phyloP scores from a whole-genome alignment of 1,139 yeast species.

The Casaregolazyma lundiana region DNA sequence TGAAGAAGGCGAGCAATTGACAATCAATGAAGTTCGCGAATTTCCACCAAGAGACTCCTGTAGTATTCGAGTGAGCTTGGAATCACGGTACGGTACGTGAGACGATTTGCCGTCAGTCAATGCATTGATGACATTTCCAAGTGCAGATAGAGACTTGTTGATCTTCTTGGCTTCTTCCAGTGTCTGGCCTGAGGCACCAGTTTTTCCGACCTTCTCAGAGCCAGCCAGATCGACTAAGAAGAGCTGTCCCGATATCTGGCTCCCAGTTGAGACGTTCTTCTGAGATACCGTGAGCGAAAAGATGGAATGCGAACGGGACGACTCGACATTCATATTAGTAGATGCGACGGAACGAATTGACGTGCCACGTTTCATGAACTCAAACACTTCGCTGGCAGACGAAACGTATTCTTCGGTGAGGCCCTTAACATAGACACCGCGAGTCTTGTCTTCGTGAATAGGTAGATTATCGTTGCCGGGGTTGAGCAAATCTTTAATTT shows the following conservation, averaged over 20 bases:
- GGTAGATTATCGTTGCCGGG: slow-evolving; percentile 40
- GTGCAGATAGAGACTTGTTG: slow-evolving; percentile 68
- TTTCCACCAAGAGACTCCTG: slow-evolving; percentile 89
- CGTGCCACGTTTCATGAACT: slow-evolving; percentile 54
- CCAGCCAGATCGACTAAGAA: slow-evolving; percentile 87
- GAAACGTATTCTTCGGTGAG: slow-evolving; percentile 59
- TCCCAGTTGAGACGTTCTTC: slow-evolving; percentile 50
- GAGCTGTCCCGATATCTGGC: slow-evolving; percentile 60
- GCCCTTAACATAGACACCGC: slow-evolving; percentile 70
- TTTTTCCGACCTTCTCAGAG: slow-evolving; percentile 77
- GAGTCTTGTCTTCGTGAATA: slow-evolving; percentile 61
- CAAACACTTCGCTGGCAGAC: slow-evolving; percentile 53
- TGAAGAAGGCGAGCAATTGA: slow-evolving; percentile 71
- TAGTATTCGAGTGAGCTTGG: slow-evolving; percentile 74
- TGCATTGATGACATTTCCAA: slow-evolving; percentile 79
- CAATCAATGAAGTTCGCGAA: slow-evolving; percentile 71
- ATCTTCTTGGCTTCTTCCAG: slow-evolving; percentile 83
- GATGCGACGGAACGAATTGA: slow-evolving; percentile 52
- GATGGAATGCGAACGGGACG: slow-evolving; percentile 81
- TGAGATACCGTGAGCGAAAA: slow-evolving; percentile 64
- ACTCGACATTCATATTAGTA: slow-evolving; percentile 70
- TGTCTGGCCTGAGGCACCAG: slow-evolving; percentile 73
- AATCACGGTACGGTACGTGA: slow-evolving; percentile 77
- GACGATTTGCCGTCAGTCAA: slow-evolving; percentile 64
- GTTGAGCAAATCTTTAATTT: slow-evolving; percentile 57